These are phyloP conservation scores for Kodamaea nitidulidarum DNA, from an alignment of 805 yeast genomes.

Conservation along the genomic window DNA sequence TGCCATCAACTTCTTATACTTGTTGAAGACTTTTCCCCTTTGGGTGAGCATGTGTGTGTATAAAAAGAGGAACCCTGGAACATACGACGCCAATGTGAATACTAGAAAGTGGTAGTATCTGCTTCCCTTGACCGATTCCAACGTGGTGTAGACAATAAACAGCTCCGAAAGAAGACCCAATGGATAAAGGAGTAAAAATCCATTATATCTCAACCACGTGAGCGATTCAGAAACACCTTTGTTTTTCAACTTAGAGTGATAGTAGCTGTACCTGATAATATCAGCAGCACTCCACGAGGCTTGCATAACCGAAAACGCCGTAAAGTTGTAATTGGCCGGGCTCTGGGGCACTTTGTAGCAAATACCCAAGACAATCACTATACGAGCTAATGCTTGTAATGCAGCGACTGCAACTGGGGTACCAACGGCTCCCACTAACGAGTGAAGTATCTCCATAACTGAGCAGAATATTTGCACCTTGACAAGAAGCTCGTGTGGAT, in stretches of 20 bases:
- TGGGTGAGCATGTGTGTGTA: constrained; percentile 87
- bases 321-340: constrained; percentile 56
- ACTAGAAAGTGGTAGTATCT: constrained; percentile 55
- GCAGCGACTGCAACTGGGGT: constrained; percentile 81
- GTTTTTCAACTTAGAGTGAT: constrained; percentile 61
- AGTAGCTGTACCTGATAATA: constrained; percentile 81
- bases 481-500: constrained; percentile 35
- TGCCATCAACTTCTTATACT: background rate
- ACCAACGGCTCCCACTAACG: constrained; percentile 73
- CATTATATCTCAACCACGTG: constrained; percentile 73
- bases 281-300: constrained; percentile 95
- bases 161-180: constrained; percentile 85
- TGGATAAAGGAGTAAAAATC: constrained; percentile 82
- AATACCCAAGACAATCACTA: constrained; percentile 78
- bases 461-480: constrained; percentile 54
- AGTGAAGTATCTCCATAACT: constrained; percentile 71
- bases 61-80: constrained; percentile 83
- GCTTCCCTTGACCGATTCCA: constrained; percentile 45
- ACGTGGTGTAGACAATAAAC: constrained; percentile 61
- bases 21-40: constrained; percentile 58
- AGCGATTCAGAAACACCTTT: constrained; percentile 51
- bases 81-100: constrained; percentile 58
- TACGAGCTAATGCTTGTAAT: constrained; percentile 83
- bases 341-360: constrained; percentile 70
- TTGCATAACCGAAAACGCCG: constrained; percentile 37